Evolutionary conservation across 805 yeast genomes (phyloP).

Genomic region (Myxozyma neglecta): DNA sequence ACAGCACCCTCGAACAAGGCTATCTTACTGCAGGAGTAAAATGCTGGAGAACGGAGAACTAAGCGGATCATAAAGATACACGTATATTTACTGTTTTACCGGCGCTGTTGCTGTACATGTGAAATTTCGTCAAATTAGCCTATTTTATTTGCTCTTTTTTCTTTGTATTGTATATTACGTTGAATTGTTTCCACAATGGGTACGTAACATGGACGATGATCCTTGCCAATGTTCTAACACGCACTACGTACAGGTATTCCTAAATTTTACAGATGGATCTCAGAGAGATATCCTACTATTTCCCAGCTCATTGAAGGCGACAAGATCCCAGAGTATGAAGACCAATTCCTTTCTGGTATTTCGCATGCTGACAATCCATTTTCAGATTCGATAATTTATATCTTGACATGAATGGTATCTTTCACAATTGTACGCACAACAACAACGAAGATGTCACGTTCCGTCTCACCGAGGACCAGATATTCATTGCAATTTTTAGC

Average conservation of each 20-base stretch:
- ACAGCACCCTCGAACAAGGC: too few relatives aligned
- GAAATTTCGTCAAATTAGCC: too few relatives aligned
- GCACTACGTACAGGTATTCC: constrained; percentile 59
- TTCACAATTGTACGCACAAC: constrained; percentile 88
- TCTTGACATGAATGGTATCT: constrained; percentile 95
- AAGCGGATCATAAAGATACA: too few relatives aligned
- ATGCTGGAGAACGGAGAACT: too few relatives aligned
- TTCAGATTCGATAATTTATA: constrained; percentile 79
- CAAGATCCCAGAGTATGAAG: constrained; percentile 71
- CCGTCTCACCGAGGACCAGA: constrained; percentile 82
- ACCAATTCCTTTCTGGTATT: not conserved
- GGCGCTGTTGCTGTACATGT: too few relatives aligned
- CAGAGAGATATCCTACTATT: constrained; percentile 98
- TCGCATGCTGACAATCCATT: not conserved
- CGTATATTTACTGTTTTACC: too few relatives aligned
- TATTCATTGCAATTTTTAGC: constrained; percentile 87
- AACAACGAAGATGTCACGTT: constrained; percentile 66
- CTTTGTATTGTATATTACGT: not conserved
- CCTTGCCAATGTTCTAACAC: not conserved
- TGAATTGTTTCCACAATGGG: not conserved
- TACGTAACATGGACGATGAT: not conserved
- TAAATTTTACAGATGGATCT: constrained; percentile 91
- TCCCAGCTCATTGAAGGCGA: constrained; percentile 79
- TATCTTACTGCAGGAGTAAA: too few relatives aligned
- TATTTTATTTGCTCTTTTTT: too few relatives aligned